These are phyloP conservation scores for Penicillium sp. DNA, from an alignment of 2,329 filamentous ascomycete species.

Conservation along the genomic window DNA sequence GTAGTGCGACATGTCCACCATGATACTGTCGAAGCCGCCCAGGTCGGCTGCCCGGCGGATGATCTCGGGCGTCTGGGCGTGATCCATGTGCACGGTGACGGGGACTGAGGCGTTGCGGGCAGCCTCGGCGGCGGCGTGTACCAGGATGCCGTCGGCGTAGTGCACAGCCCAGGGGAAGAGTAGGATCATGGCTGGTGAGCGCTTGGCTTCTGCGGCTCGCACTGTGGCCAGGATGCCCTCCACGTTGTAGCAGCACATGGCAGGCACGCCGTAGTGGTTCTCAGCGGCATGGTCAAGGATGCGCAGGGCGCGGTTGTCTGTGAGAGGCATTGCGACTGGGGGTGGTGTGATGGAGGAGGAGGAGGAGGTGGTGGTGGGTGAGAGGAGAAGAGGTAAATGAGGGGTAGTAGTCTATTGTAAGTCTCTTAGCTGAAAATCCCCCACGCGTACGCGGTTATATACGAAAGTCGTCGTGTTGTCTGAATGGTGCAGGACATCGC, in stretches of 20 bases:
- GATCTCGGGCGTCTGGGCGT: conserved; percentile 64
- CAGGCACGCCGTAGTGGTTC: conserved; percentile 61
- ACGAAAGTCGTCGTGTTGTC: conserved; percentile 8
- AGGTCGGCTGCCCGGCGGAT: conserved; percentile 62
- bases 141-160: conserved; percentile 61
- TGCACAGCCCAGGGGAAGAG: conserved; percentile 74
- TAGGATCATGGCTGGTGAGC: conserved; percentile 69
- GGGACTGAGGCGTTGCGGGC: conserved; percentile 60
- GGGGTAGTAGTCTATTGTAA: not conserved
- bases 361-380: conserved; percentile 28
- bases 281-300: conserved; percentile 60
- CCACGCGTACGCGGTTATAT: not conserved
- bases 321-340: conserved; percentile 39
- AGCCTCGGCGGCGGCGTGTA: conserved; percentile 58
- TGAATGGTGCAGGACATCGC: conserved; percentile 13
- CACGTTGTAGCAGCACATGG: conserved; percentile 68
- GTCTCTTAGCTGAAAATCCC: not conserved
- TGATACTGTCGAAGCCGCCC: conserved; percentile 69
- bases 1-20: conserved; percentile 76
- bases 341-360: conserved; percentile 25
- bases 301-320: conserved; percentile 54
- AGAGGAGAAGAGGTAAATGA: not conserved
- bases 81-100: conserved; percentile 66
- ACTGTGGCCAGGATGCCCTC: conserved; percentile 71
- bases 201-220: conserved; percentile 66